A percentile compares a stretch with the other conserved stretches of the same genome.
Conservation (phyloP, 176 grass and related monocot species). For the Triticum monococcum region DNA sequence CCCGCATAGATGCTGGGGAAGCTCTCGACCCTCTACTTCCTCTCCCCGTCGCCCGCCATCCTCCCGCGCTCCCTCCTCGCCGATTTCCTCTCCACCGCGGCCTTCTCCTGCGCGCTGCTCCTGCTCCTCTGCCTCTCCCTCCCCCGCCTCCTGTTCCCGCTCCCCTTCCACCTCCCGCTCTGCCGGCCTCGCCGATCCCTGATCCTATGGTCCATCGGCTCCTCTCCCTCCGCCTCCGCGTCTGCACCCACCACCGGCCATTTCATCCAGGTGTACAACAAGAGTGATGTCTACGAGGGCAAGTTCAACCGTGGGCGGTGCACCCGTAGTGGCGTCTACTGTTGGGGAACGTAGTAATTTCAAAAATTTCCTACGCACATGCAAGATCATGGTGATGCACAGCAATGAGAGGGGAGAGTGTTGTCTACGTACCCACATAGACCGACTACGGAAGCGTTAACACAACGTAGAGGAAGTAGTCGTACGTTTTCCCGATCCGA, state of each 20-base stretch:
- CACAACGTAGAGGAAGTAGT: too few species aligned
- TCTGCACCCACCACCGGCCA: conserved; percentile 62
- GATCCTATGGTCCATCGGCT: conserved; percentile 96
- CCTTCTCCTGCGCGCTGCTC: conserved; percentile 85
- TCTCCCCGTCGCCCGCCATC: conserved; percentile 36
- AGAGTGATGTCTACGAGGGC: conserved; percentile 92
- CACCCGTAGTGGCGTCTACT: conserved; percentile 90
- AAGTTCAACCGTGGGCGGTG: conserved; percentile 75
- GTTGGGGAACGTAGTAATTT: too few species aligned
- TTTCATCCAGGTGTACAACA: conserved; percentile 88
- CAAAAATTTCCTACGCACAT: too few species aligned
- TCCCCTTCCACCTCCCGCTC: conserved; percentile 36
- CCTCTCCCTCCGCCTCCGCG: conserved; percentile 36
- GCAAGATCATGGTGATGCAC: too few species aligned
- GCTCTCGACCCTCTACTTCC: conserved; percentile 65
- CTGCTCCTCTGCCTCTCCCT: conserved; percentile 80
- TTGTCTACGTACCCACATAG: too few species aligned
- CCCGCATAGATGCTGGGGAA: neutral
- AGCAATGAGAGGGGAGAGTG: too few species aligned
- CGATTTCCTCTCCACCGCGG: conserved; percentile 89
- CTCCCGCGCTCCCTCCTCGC: conserved; percentile 65
- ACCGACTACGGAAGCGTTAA: too few species aligned
- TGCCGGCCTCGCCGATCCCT: conserved; percentile 53
- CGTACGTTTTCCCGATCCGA: too few species aligned
- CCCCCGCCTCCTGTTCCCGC: conserved; percentile 57